Conservation (phyloP, 2,329 filamentous ascomycete genomes). For the Amphichorda felina region DNA sequence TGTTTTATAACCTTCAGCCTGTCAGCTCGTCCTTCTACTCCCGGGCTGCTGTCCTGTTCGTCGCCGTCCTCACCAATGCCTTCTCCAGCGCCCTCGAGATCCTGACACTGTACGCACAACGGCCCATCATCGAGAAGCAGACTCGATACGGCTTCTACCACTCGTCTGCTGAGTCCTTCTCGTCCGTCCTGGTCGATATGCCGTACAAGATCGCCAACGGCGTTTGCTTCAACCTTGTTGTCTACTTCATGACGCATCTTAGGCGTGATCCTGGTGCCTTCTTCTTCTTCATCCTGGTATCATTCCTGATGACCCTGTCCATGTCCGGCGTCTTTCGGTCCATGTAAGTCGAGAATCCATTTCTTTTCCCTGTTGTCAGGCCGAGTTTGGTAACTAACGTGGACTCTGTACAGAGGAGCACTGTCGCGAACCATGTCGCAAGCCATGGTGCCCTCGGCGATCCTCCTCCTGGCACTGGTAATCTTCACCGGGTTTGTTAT, state of each 20-base stretch:
- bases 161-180: constrained; percentile 19
- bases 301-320: constrained; percentile 41
- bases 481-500: constrained; percentile 38
- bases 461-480: constrained; percentile 21
- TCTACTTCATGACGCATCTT: constrained; percentile 37
- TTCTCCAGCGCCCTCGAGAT: constrained; percentile 22
- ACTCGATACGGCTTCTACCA: constrained; percentile 26
- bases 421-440: constrained; percentile 33
- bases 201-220: constrained; percentile 27
- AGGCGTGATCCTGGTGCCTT: constrained; percentile 29
- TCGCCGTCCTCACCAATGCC: constrained; percentile 37
- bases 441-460: constrained; percentile 27
- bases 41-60: constrained; percentile 32
- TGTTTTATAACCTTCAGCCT: constrained; percentile 32
- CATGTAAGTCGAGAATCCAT: constrained; percentile 10
- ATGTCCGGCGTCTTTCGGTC: constrained; percentile 52
- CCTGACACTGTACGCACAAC: constrained; percentile 23
- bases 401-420: neutral
- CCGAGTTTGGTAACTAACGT: neutral
- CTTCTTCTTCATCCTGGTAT: constrained; percentile 33
- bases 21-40: constrained; percentile 29
- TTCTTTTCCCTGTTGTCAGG: neutral
- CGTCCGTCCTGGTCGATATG: constrained; percentile 27
- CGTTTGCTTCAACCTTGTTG: constrained; percentile 28
- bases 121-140: constrained; percentile 26